phyloP scores from a whole-genome alignment of 2,329 filamentous ascomycete species.

The Diplodia intermedia region DNA sequence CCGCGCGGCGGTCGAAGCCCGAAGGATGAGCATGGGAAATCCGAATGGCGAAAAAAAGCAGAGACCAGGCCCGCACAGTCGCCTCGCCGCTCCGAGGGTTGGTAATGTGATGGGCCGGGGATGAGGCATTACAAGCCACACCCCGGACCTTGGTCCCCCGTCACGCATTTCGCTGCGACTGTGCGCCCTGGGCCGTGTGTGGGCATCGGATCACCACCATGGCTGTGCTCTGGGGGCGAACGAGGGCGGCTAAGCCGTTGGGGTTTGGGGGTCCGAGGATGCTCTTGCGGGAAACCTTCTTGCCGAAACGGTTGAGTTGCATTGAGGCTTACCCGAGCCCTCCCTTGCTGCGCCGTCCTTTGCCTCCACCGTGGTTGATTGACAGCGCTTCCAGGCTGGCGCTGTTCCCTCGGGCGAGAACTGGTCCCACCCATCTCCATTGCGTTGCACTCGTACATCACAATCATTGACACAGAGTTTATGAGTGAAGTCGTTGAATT shows the following conservation, averaged over 20 bases:
- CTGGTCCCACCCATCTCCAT: background rate
- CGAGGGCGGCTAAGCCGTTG: background rate
- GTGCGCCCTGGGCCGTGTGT: background rate
- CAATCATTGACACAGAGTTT: background rate
- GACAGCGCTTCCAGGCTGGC: background rate
- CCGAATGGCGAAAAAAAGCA: background rate
- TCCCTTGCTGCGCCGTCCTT: background rate
- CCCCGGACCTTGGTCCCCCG: conserved; percentile 15
- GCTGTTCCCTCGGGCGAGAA: background rate
- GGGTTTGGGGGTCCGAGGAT: background rate
- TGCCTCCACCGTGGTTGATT: conserved; percentile 2
- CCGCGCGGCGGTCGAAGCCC: background rate
- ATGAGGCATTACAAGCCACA: background rate
- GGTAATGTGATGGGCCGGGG: background rate
- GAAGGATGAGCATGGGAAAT: background rate
- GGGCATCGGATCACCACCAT: conserved; percentile 20
- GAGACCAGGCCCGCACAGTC: background rate
- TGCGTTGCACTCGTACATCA: background rate
- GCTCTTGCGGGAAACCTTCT: conserved; percentile 6
- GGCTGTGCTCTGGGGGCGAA: conserved; percentile 16
- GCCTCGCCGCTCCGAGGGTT: background rate
- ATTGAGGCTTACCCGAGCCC: background rate
- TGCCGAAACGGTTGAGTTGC: conserved; percentile 13
- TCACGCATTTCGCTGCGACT: conserved; percentile 3
- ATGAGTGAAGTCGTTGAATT: conserved; percentile 17